Conservation (phyloP, 768 basidiomycete genomes). For the Trametes gibbosa region DNA sequence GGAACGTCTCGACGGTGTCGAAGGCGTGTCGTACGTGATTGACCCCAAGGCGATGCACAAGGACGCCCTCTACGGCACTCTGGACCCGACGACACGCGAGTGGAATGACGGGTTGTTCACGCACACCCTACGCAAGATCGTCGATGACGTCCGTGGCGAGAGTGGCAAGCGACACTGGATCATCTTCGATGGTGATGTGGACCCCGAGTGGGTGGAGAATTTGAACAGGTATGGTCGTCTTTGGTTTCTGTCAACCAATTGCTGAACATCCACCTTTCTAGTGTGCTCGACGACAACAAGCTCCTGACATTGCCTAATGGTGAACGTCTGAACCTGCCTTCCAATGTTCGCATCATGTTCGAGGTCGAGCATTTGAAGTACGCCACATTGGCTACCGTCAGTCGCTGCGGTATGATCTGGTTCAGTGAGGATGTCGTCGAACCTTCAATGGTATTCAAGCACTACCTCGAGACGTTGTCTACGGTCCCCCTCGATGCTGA, state of each 20-base stretch:
- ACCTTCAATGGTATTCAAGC: slow-evolving; percentile 84
- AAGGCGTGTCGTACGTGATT: slow-evolving; percentile 94
- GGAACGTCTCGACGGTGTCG: slow-evolving; percentile 85
- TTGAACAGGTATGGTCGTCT: slow-evolving; percentile 79
- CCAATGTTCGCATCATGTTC: slow-evolving; percentile 99
- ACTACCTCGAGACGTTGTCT: slow-evolving; percentile 80
- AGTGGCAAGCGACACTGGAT: slow-evolving; percentile 98
- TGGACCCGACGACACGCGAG: slow-evolving; percentile 95
- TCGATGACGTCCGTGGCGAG: slow-evolving; percentile 97
- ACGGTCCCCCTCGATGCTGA: slow-evolving; percentile 80
- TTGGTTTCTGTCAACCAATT: background rate
- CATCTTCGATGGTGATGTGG: slow-evolving; percentile 98
- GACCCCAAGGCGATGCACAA: slow-evolving; percentile 99
- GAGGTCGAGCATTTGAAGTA: slow-evolving; percentile 98
- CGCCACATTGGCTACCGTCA: slow-evolving; percentile 96
- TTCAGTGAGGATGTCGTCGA: slow-evolving; percentile 97
- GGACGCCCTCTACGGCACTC: slow-evolving; percentile 94
- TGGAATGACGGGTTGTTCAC: slow-evolving; percentile 99
- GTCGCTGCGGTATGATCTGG: slow-evolving; percentile 99
- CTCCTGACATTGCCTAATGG: slow-evolving; percentile 95
- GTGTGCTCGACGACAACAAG: slow-evolving; percentile 99
- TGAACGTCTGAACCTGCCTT: slow-evolving; percentile 93
- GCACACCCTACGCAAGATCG: slow-evolving; percentile 94
- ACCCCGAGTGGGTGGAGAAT: slow-evolving; percentile 99
- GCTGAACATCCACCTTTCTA: slow-evolving; percentile 33